Conservation (phyloP, 441 rosid genomes). For the Mallotus japonicus region DNA sequence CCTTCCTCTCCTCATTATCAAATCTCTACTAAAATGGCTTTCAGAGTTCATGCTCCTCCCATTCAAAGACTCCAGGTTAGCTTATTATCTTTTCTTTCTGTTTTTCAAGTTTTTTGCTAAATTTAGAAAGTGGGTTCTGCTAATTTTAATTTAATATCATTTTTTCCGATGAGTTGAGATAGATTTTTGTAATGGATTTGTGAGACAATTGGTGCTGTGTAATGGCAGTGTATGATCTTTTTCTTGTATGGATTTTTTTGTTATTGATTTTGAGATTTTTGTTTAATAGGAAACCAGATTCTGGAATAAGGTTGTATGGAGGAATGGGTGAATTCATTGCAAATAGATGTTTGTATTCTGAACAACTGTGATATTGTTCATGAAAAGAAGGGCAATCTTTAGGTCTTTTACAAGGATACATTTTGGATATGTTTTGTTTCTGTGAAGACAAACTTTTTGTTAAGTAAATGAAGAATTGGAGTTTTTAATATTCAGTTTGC, state of each 20-base stretch:
- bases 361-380: neutral
- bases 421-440: neutral
- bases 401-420: neutral
- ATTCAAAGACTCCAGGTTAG: constrained; percentile 31
- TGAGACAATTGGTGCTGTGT: neutral
- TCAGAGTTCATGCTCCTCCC: constrained; percentile 18
- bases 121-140: constrained; percentile 13
- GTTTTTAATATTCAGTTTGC: neutral
- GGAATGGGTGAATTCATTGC: neutral
- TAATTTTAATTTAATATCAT: neutral
- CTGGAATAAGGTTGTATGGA: neutral
- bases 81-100: neutral
- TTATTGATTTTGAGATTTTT: neutral
- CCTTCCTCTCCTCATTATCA: constrained; percentile 27
- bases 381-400: neutral
- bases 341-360: neutral
- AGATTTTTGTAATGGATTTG: neutral
- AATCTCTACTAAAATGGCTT: constrained; percentile 19
- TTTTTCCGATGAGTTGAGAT: neutral
- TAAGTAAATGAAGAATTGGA: neutral
- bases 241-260: neutral
- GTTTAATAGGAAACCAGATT: neutral
- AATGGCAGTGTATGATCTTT: neutral
- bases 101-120: too few species aligned
- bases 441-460: neutral